phyloP scores from a whole-genome alignment of 78 protist genomes.

The Paratrimastix pyriformis region DNA sequence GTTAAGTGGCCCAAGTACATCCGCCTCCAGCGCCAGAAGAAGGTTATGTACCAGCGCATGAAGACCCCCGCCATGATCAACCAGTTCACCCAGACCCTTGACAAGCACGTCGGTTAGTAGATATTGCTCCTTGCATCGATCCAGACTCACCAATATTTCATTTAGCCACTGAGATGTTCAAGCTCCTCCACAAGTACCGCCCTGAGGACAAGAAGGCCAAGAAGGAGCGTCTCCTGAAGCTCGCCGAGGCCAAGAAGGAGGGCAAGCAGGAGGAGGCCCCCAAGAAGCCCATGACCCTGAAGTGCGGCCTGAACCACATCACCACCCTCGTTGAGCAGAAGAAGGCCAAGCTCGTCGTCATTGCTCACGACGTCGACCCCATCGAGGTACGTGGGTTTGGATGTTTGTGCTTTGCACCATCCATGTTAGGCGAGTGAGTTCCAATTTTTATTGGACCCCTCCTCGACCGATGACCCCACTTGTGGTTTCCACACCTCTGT shows the following conservation, averaged over 20 bases:
- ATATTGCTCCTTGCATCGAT: neutral
- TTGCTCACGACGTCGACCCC: constrained; percentile 99
- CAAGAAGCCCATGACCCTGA: constrained; percentile 46
- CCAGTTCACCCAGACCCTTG: constrained; percentile 83
- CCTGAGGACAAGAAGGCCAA: constrained; percentile 83
- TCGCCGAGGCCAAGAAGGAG: constrained; percentile 50
- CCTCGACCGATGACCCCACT: neutral
- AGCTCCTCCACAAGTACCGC: constrained; percentile 77
- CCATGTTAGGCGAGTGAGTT: neutral
- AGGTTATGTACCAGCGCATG: constrained; percentile 75
- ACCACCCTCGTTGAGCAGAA: constrained; percentile 78
- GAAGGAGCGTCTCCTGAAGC: constrained; percentile 52
- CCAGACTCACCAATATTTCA: neutral
- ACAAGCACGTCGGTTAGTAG: constrained; percentile 50
- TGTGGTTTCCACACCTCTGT: neutral
- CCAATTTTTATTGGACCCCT: neutral
- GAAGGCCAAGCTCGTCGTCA: constrained; percentile 93
- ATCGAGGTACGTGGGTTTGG: constrained; percentile 73
- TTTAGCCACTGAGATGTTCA: constrained; percentile 58
- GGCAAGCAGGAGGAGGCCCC: neutral
- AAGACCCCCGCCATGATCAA: constrained; percentile 90
- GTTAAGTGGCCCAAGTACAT: constrained; percentile 91
- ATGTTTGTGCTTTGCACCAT: no score
- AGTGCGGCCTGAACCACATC: constrained; percentile 91
- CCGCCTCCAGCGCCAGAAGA: constrained; percentile 82